Conservation (phyloP, 495 filamentous ascomycete genomes). For the Penicillium pulvis region DNA sequence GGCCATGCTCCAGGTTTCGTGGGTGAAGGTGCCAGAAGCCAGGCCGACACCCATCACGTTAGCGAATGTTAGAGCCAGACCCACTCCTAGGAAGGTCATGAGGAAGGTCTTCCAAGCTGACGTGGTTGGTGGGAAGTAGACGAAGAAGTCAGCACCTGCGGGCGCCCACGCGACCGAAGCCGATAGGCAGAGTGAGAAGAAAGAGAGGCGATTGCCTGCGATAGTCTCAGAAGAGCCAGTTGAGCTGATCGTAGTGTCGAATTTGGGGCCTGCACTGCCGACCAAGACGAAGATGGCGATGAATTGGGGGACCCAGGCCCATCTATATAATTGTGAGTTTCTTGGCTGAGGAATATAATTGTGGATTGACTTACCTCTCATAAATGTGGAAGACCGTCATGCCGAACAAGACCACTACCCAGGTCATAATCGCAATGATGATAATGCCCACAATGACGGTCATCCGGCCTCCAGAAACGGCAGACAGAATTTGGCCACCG, state of each 20-base stretch:
- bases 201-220: constrained; percentile 56
- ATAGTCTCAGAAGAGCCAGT: constrained; percentile 40
- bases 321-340: constrained; percentile 33
- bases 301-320: constrained; percentile 64
- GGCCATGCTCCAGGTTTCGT: constrained; percentile 52
- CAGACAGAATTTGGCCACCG: constrained; percentile 52
- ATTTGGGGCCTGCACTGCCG: constrained; percentile 60
- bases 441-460: constrained; percentile 64
- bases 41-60: constrained; percentile 68
- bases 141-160: constrained; percentile 52
- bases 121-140: constrained; percentile 53
- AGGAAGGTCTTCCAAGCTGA: constrained; percentile 39
- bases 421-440: constrained; percentile 59
- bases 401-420: constrained; percentile 64
- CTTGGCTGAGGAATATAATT: background rate
- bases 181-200: constrained; percentile 61
- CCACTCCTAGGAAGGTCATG: constrained; percentile 49
- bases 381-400: constrained; percentile 68
- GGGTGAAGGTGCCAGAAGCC: constrained; percentile 54
- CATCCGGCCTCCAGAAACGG: constrained; percentile 53
- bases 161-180: constrained; percentile 54
- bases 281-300: constrained; percentile 60
- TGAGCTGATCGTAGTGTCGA: constrained; percentile 44
- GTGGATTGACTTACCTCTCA: constrained; percentile 37
- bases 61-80: constrained; percentile 52